A percentile compares a stretch with the other conserved stretches of the same genome.
Conservation (phyloP, 805 yeast genomes). For the Priceomyces haplophilus region DNA sequence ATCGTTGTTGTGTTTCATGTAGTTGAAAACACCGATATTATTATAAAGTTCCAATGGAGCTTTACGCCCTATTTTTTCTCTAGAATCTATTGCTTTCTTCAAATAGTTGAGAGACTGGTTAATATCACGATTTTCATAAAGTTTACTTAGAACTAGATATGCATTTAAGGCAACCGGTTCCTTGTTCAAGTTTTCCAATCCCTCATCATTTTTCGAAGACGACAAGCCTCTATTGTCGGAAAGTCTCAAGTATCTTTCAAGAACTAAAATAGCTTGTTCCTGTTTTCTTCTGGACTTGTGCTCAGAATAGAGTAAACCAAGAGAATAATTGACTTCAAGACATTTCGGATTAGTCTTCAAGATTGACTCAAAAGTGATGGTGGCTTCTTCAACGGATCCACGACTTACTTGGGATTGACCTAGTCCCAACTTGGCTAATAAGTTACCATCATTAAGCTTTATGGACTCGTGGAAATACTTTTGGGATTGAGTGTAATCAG, state of each 20-base stretch:
- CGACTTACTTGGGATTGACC: slow-evolving; percentile 82
- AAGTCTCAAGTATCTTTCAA: slow-evolving; percentile 69
- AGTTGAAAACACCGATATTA: slow-evolving; percentile 82
- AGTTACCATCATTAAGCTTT: slow-evolving; percentile 58
- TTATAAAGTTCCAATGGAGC: slow-evolving; percentile 63
- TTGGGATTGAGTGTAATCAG: slow-evolving; percentile 69
- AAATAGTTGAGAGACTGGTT: slow-evolving; percentile 66
- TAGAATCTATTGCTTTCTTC: slow-evolving; percentile 55
- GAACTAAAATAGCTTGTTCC: slow-evolving; percentile 53
- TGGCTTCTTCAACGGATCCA: slow-evolving; percentile 76
- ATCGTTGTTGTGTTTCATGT: slow-evolving; percentile 57
- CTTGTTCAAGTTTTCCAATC: slow-evolving; percentile 26
- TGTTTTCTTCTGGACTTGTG: slow-evolving; percentile 36
- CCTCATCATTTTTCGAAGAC: slow-evolving; percentile 20
- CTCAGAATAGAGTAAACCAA: slow-evolving; percentile 72
- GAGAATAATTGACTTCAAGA: slow-evolving; percentile 68
- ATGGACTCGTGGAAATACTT: slow-evolving; percentile 69
- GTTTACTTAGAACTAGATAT: slow-evolving; percentile 60
- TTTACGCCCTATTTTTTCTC: slow-evolving; percentile 40
- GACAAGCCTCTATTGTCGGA: slow-evolving; percentile 48
- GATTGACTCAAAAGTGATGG: slow-evolving; percentile 75
- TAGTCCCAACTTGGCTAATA: slow-evolving; percentile 73
- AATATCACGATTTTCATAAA: slow-evolving; percentile 65
- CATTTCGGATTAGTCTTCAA: slow-evolving; percentile 64
- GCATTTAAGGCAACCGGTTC: slow-evolving; percentile 66